These are phyloP conservation scores for Cercospora sp. DNA, from an alignment of 2,329 filamentous ascomycete species.

Conservation along the genomic window DNA sequence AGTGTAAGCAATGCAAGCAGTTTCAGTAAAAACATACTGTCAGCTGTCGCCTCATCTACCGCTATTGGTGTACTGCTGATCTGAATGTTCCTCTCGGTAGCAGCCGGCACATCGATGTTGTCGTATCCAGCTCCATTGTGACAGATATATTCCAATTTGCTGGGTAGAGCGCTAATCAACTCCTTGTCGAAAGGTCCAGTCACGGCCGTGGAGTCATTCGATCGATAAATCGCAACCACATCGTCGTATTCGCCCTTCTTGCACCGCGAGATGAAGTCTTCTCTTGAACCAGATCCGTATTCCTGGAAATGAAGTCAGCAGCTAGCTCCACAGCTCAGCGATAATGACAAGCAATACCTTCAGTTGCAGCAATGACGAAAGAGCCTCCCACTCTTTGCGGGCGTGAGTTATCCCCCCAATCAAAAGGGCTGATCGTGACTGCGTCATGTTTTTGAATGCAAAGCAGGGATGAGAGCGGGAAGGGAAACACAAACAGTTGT, in stretches of 20 bases:
- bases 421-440: constrained; percentile 42
- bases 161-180: constrained; percentile 45
- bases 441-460: constrained; percentile 21
- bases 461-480: not conserved
- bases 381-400: constrained; percentile 49
- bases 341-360: constrained; percentile 29
- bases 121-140: constrained; percentile 47
- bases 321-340: not conserved
- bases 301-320: constrained; percentile 42
- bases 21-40: constrained; percentile 27
- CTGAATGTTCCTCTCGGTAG: constrained; percentile 41
- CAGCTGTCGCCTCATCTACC: constrained; percentile 53
- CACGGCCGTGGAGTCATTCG: constrained; percentile 54
- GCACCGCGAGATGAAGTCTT: constrained; percentile 58
- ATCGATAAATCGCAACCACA: constrained; percentile 59
- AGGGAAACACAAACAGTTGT: not conserved
- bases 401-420: constrained; percentile 49
- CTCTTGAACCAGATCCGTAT: constrained; percentile 54
- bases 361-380: constrained; percentile 35
- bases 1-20: not conserved
- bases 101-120: constrained; percentile 40
- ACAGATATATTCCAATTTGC: constrained; percentile 47
- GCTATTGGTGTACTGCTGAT: constrained; percentile 52
- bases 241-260: constrained; percentile 57
- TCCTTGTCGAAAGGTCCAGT: constrained; percentile 51